phyloP scores from a whole-genome alignment of 129 eudicot genomes.

The Chrysanthemum makinoi region DNA sequence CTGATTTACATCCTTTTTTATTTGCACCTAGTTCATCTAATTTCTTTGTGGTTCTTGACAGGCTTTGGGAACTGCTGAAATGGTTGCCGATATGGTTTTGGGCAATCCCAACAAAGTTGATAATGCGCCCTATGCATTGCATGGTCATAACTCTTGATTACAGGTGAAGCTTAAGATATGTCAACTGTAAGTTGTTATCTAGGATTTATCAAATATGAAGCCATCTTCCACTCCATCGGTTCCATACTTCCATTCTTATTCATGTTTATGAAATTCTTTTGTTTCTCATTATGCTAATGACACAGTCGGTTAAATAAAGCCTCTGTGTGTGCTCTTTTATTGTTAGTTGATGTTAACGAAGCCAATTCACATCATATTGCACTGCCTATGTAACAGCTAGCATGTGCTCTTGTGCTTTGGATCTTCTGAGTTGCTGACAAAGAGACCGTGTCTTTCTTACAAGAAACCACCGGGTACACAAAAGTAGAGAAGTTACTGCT shows the following conservation, averaged over 20 bases:
- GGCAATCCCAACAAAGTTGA: slow-evolving; percentile 59
- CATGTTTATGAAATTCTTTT: background rate
- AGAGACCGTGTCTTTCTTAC: background rate
- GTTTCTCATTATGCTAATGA: background rate
- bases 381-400: slow-evolving; percentile 2
- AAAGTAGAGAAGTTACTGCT: slow-evolving; percentile 3
- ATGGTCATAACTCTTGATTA: slow-evolving; percentile 27
- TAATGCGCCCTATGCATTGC: slow-evolving; percentile 50
- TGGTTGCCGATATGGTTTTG: slow-evolving; percentile 79
- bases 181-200: slow-evolving; percentile 1
- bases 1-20: background rate
- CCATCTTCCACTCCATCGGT: background rate
- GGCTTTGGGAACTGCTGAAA: slow-evolving; percentile 97
- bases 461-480: slow-evolving; percentile 11
- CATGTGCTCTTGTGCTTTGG: slow-evolving; percentile 10
- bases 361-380: background rate
- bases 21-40: background rate
- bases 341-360: background rate
- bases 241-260: background rate
- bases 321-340: background rate
- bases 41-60: slow-evolving; percentile 24
- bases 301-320: background rate
- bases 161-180: slow-evolving; percentile 21
- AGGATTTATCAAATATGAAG: background rate
- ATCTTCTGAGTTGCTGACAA: slow-evolving; percentile 5